Evolutionary conservation across 495 filamentous ascomycete genomes (phyloP).

Genomic region (Aspergillus ellipticus): DNA sequence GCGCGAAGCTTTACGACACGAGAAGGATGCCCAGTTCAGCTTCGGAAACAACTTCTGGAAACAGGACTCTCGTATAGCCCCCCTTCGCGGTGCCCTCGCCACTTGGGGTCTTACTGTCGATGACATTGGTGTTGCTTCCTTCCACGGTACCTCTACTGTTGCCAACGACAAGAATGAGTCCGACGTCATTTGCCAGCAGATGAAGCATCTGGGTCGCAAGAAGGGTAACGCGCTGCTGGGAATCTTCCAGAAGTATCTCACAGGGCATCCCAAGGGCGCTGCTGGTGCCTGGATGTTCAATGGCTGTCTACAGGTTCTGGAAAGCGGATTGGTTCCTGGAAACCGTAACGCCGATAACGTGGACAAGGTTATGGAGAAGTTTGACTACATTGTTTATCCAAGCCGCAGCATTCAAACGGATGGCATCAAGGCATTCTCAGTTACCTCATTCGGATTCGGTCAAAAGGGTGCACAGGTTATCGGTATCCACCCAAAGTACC

Average conservation of each 20-base stretch:
- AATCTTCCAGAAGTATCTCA: slow-evolving; percentile 99
- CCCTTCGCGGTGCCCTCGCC: slow-evolving; percentile 87
- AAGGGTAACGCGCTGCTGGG: slow-evolving; percentile 95
- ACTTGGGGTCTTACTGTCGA: slow-evolving; percentile 98
- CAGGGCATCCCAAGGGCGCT: slow-evolving; percentile 98
- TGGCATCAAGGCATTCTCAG: slow-evolving; percentile 95
- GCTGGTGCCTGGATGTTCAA: slow-evolving; percentile 99
- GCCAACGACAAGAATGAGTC: slow-evolving; percentile 99
- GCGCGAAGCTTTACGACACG: slow-evolving; percentile 82
- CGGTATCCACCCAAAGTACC: slow-evolving; percentile 92
- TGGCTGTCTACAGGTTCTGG: slow-evolving; percentile 90
- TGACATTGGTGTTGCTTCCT: slow-evolving; percentile 90
- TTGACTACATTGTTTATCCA: slow-evolving; percentile 96
- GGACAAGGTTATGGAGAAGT: slow-evolving; percentile 92
- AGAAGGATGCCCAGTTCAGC: slow-evolving; percentile 84
- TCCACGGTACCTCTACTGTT: slow-evolving; percentile 97
- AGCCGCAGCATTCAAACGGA: slow-evolving; percentile 95
- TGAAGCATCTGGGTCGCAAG: slow-evolving; percentile 87
- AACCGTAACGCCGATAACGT: slow-evolving; percentile 99
- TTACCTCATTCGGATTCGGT: slow-evolving; percentile 98
- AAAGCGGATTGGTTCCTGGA: slow-evolving; percentile 88
- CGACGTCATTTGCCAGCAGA: slow-evolving; percentile 93
- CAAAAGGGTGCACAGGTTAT: slow-evolving; percentile 98
- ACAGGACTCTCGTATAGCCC: slow-evolving; percentile 86
- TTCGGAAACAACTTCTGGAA: slow-evolving; percentile 99